phyloP scores from a whole-genome alignment of 495 filamentous ascomycete species.

The Margaritispora aquatica region DNA sequence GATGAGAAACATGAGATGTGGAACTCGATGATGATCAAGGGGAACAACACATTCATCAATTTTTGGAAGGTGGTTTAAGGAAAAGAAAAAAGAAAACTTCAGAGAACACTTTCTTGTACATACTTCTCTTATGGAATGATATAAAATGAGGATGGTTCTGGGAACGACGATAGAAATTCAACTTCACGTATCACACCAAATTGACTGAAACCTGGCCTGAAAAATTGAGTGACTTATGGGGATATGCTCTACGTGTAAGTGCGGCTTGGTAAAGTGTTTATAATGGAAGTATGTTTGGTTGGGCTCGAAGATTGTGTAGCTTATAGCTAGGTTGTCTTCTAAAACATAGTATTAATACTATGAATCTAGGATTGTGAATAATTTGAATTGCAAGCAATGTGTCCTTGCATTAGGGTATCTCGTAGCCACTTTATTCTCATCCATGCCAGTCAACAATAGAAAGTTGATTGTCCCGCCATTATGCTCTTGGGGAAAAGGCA shows the following conservation, averaged over 20 bases:
- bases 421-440: neutral
- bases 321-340: no score
- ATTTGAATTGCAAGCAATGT: neutral
- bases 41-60: neutral
- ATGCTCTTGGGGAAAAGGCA: no score
- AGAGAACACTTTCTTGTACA: constrained; percentile 8
- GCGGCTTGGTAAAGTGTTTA: no score
- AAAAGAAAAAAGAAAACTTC: no score
- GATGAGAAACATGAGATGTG: neutral
- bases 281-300: no score
- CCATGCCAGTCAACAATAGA: neutral
- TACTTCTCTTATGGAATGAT: constrained; percentile 7
- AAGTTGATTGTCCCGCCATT: neutral
- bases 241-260: no score
- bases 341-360: no score
- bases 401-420: neutral
- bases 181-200: neutral
- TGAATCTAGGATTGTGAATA: no score
- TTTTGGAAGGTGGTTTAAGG: no score
- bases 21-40: neutral
- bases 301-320: no score
- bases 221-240: no score
- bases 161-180: neutral
- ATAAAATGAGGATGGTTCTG: no score
- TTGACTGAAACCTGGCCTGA: neutral